Base-by-base conservation (phyloP, 1,284 basidiomycete species). In the Earliella scabrosa region DNA sequence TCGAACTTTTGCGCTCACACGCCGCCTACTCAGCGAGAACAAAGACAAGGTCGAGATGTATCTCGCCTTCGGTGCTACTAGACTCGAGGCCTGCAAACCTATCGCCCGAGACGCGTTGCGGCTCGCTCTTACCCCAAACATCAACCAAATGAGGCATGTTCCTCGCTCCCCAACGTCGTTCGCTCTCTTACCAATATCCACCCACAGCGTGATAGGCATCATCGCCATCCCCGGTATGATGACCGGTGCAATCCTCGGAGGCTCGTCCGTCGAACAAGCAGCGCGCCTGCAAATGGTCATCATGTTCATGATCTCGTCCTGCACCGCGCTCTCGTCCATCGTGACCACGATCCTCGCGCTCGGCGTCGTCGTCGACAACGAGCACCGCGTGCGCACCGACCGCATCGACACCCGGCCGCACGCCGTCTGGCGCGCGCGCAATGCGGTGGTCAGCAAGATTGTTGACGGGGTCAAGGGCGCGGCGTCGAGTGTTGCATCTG, bases 231-330 rank as follows among this genome's bases (percentile, higher is more conserved):
- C 87, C 1, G 80, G 89, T 1, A 93, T 93, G 90, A 93, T 95
- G 91, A 93, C 90, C 0, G 92, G 93, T 63, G 91, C 92, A 1
- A 90, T 95, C 60, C 84, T 95, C 16, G 93, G 91, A 21, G 93
- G 92, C 0, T 84, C 90, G 31, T 87, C 86, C 27, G 90, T 95
- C 46, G 81, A 91, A 45, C 91, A 93, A 72, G 93, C 93, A 0
- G 90, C 91, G 1, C 84, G 86, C 48, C 73, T 95, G 10, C 93
- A 95, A 67, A 93, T 93, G 88, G 86, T 94, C 56, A 92, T 94
- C 74, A 92, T 93, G 86, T 94, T 95, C 73, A 92, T 94, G 88
- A 92, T 95, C 51, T 86, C 87, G 2, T 87, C 92, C 0, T 82
- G 84, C 52, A 88, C 88, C 0, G 83, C 86, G 1, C 80, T 94